Evolutionary conservation across 345 rosid species (phyloP), one percentile per base, ranked within the genome.

Genomic region (Citrus unshiu): DNA sequence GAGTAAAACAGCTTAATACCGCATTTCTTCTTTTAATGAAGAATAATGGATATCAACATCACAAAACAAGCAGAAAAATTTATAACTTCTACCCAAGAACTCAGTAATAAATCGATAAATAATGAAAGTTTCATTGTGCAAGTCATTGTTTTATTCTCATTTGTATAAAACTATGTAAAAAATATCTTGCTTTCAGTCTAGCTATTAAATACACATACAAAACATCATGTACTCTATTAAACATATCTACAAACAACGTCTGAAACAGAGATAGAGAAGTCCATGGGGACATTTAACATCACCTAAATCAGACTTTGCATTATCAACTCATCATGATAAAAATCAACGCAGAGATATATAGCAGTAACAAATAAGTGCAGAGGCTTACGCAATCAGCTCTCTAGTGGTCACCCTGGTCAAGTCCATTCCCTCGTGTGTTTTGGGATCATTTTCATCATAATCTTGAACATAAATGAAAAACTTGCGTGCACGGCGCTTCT

Each of bases 401-500:
- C 79, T 93, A n/a, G 95, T 94, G 46, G 94, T 89, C 67, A 94
- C 91, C 81, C 94, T 88, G 2, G 86, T 90, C 89, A 96, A 92
- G 86, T 96, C 98, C 93, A 96, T 83, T 82, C 99, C 99, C 77
- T 92, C 94, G 0, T 96, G 98, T 59, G 98, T 96, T 84, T 84
- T 93, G 4, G 99, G 97, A 77, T 94, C 93, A 68, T 12, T 87
- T 86, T 94, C 99, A 68, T 88, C 80, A 62, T 93, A 96, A 56
- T 91, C 92, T 79, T 96, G 99, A 86, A 94, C 99, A 68, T 88
- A 94, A 29, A 90, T 82, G 86, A 96, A 90, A 84, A 94, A 93
- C 84, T 96, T 96, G 49, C 97, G 91, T 68, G 98, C 95, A 34
- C 98, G 93, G n/a, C 95, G 97, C 86, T 96, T 96, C 81, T 96